Conservation (phyloP, 192 early-diverging fungal species). For the Coemansia sp. region DNA sequence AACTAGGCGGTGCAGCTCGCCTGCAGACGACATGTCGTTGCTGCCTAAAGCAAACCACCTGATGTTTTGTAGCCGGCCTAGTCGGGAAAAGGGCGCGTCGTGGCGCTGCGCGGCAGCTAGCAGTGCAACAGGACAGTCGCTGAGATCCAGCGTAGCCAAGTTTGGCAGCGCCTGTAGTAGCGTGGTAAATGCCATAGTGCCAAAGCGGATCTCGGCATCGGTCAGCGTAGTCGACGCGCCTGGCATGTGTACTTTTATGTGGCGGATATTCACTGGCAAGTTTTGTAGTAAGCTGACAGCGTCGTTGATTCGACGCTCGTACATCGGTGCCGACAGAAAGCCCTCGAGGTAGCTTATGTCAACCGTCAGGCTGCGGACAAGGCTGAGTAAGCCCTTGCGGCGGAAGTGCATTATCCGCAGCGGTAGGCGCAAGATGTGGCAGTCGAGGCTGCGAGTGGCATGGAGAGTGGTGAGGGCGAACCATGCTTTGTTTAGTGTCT, state of each 20-base stretch:
- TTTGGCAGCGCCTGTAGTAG: conserved; percentile 29
- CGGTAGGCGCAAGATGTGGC: conserved; percentile 41
- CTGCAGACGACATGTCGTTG: conserved; percentile 51
- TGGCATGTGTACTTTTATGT: conserved; percentile 38
- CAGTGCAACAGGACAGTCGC: conserved; percentile 40
- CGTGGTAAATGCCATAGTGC: conserved; percentile 24
- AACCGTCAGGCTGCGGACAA: conserved; percentile 36
- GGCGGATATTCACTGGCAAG: conserved; percentile 19
- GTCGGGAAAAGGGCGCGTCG: conserved; percentile 7
- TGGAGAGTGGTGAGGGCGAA: conserved; percentile 30
- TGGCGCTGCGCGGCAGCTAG: conserved; percentile 5
- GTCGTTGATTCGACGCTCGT: conserved; percentile 40
- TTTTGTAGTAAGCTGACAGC: conserved; percentile 18
- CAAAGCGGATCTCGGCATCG: conserved; percentile 37
- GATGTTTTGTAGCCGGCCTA: conserved; percentile 23
- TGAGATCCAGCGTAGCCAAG: conserved; percentile 35
- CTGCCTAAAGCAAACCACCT: conserved; percentile 45
- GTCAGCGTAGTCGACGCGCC: conserved; percentile 26
- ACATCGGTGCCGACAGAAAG: conserved; percentile 38
- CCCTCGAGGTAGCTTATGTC: conserved; percentile 48
- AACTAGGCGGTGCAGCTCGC: conserved; percentile 24
- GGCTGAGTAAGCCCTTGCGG: conserved; percentile 34
- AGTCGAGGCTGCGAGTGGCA: conserved; percentile 41
- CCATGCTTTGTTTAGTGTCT: conserved; percentile 43
- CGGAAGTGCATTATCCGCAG: conserved; percentile 42